Evolutionary conservation across 768 basidiomycete species (phyloP), one percentile per base, ranked within the genome.

Genomic region (Mycena galopus): DNA sequence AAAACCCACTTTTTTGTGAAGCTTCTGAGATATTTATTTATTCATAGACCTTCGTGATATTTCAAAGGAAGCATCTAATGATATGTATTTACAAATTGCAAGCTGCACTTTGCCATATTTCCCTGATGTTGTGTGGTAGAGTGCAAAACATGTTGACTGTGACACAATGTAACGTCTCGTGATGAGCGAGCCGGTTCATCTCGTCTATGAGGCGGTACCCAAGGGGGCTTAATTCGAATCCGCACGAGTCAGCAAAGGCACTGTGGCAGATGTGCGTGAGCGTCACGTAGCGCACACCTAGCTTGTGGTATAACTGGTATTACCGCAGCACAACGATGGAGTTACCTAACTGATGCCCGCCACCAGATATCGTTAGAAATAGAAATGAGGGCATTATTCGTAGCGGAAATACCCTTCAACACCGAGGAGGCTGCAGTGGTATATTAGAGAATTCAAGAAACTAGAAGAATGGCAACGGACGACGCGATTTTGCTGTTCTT

Each of bases 181-280:
- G n/a, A n/a, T n/a, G n/a, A n/a, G n/a, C 97, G 30, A 99, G 85
- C 50, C 97, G 90, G 81, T 98, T 98, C 95, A 98, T 94, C 83
- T 99, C 97, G 35, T 89, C 85, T 56, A 98, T 88, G 63, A 98
- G 88, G 29, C 87, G 84, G 64, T 84, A 85, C 14, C 96, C 97
- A 32, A 98, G 81, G 9, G 86, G 51, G 75, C 94, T 93, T 64
- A 94, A 83, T 16, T 88, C 76, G 67, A 87, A 85, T 21, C 96
- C 95, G 70, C 91, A 91, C 21, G 94, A 94, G 78, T 95, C 94
- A 6, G 94, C 95, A 77, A 95, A 96, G 14, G 90, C 92, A 77
- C 97, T 97, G 84, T 96, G 94, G 83, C 97, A 98, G 10, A 82
- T 86, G 81, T 98, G 97, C 0, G 97, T 97, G 39, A 99, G 85